phyloP scores from a whole-genome alignment of 345 rosid species.

The Rhodamnia rubescens region DNA sequence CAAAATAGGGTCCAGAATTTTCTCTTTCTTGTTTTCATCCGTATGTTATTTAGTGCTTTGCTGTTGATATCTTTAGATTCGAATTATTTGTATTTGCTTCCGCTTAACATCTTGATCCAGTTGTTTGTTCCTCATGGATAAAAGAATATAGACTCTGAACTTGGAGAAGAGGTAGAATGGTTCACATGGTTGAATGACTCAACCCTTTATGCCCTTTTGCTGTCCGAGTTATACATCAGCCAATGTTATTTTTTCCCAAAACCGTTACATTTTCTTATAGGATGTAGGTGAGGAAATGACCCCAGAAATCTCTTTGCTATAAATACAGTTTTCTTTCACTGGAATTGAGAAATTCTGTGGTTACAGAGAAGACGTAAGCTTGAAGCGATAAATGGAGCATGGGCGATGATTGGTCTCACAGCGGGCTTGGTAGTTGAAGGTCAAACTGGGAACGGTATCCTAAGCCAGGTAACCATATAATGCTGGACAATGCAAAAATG shows the following conservation, averaged over 20 bases:
- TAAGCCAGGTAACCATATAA: slow-evolving; percentile 45
- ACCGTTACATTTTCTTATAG: not conserved
- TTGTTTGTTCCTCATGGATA: not conserved
- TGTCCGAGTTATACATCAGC: not conserved
- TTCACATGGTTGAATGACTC: not conserved
- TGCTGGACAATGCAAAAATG: not conserved
- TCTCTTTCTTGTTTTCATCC: not conserved
- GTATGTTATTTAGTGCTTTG: not conserved
- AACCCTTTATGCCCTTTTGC: not conserved
- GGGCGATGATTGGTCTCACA: slow-evolving; percentile 88
- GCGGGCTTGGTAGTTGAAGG: slow-evolving; percentile 78
- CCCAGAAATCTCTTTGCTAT: not conserved
- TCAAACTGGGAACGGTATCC: slow-evolving; percentile 56
- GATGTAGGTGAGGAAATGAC: not conserved
- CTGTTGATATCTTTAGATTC: not conserved
- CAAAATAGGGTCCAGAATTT: not conserved
- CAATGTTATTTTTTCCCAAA: not conserved
- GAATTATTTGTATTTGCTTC: not conserved
- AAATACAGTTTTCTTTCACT: not conserved
- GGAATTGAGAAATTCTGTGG: not conserved
- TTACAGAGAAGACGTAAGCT: slow-evolving; percentile 61
- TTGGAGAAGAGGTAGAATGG: not conserved
- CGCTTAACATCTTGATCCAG: not conserved
- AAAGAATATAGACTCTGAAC: not conserved
- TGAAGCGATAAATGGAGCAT: slow-evolving; percentile 89